These are phyloP conservation scores for Cucumis melo DNA, from an alignment of 306 rosid genomes.

Conservation along the genomic window DNA sequence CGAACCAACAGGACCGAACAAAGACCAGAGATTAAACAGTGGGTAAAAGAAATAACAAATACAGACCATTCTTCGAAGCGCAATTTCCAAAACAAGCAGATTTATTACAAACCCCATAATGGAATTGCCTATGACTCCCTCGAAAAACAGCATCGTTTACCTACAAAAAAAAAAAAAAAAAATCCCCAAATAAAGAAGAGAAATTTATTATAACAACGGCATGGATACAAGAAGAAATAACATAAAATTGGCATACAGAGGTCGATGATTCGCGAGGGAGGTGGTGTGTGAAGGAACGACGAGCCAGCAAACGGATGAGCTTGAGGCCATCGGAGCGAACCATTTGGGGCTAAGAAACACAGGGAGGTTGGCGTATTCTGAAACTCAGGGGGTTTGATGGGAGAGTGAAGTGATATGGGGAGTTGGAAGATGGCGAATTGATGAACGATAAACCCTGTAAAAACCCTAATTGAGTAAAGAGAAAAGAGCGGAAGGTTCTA, in stretches of 20 bases:
- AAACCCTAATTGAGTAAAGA: constrained; percentile 34
- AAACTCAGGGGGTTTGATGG: background rate
- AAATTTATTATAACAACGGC: background rate
- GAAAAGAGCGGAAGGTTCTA: constrained; percentile 26
- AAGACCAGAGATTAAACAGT: background rate
- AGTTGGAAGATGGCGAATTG: background rate
- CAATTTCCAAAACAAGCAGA: constrained; percentile 22
- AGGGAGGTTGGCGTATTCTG: background rate
- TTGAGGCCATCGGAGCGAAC: constrained; percentile 55
- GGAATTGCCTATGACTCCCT: constrained; percentile 33
- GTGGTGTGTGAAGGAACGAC: constrained; percentile 28
- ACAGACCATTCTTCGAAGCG: constrained; percentile 27
- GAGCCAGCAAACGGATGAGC: constrained; percentile 36
- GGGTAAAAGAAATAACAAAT: background rate
- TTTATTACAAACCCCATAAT: constrained; percentile 24
- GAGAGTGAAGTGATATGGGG: background rate
- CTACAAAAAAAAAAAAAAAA: constrained; percentile 22
- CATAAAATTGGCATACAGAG: constrained; percentile 14
- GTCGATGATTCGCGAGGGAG: constrained; percentile 4
- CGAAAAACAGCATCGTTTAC: constrained; percentile 20
- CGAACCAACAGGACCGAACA: background rate
- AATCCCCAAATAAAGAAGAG: background rate
- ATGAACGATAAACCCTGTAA: constrained; percentile 33
- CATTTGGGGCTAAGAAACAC: constrained; percentile 28
- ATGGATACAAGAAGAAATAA: background rate